Evolutionary conservation across 768 basidiomycete species (phyloP).

Genomic region (Boletus reticulatus): DNA sequence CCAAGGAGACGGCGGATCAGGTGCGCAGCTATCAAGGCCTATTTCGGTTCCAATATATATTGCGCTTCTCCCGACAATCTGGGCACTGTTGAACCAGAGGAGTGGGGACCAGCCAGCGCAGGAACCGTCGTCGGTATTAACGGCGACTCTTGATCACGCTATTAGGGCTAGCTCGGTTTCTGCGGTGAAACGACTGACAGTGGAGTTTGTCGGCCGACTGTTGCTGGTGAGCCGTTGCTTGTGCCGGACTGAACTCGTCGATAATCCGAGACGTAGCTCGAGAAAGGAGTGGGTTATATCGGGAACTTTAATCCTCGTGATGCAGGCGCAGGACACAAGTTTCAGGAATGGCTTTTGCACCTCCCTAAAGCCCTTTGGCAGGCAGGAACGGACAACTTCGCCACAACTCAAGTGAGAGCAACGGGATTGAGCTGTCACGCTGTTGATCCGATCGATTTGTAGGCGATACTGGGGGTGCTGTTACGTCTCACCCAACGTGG

Average conservation of each 20-base stretch:
- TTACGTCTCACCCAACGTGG: constrained; percentile 59
- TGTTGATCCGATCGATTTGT: constrained; percentile 6
- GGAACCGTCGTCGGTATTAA: constrained; percentile 34
- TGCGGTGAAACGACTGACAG: constrained; percentile 59
- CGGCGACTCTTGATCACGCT: constrained; percentile 66
- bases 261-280: constrained; percentile 45
- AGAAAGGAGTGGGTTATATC: constrained; percentile 50
- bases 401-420: constrained; percentile 56
- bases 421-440: not conserved
- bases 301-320: constrained; percentile 44
- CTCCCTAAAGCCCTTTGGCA: constrained; percentile 89
- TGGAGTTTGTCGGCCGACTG: constrained; percentile 74
- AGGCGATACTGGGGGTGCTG: constrained; percentile 62
- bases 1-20: constrained; percentile 43
- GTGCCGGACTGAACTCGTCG: not conserved
- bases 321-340: constrained; percentile 28
- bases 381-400: constrained; percentile 54
- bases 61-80: constrained; percentile 73
- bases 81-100: constrained; percentile 63
- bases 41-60: constrained; percentile 59
- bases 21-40: constrained; percentile 45
- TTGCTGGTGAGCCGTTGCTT: constrained; percentile 50
- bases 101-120: constrained; percentile 20
- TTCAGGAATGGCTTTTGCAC: constrained; percentile 68
- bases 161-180: constrained; percentile 56